Evolutionary conservation across 1,284 basidiomycete genomes (phyloP).

Genomic region (Paramarasmius palmivorus): DNA sequence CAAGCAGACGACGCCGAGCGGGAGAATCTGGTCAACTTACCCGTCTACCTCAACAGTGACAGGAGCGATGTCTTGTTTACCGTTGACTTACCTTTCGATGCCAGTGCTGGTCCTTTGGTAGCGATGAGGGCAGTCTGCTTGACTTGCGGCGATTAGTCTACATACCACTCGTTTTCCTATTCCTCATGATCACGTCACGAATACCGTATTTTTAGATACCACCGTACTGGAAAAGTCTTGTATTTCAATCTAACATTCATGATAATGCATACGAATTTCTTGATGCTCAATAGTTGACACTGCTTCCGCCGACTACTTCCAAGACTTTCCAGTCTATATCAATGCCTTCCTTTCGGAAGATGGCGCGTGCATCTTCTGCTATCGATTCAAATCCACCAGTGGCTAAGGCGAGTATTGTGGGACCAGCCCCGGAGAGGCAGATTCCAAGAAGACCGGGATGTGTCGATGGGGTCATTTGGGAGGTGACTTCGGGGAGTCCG

Average conservation of each 20-base stretch:
- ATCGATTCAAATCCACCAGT: slow-evolving; percentile 83
- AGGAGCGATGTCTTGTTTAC: slow-evolving; percentile 89
- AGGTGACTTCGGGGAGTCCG: slow-evolving; percentile 89
- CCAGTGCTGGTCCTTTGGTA: slow-evolving; percentile 62
- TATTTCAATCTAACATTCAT: slow-evolving; percentile 6
- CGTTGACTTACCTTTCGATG: slow-evolving; percentile 76
- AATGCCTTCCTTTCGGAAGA: slow-evolving; percentile 74
- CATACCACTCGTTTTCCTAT: slow-evolving; percentile 1
- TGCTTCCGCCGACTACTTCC: slow-evolving; percentile 60
- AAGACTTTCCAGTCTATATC: slow-evolving; percentile 84
- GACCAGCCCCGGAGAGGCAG: slow-evolving; percentile 96
- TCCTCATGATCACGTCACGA: neutral
- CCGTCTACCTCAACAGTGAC: slow-evolving; percentile 91
- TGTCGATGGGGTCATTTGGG: slow-evolving; percentile 81
- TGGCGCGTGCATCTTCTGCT: slow-evolving; percentile 74
- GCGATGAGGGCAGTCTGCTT: slow-evolving; percentile 82
- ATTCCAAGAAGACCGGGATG: slow-evolving; percentile 96
- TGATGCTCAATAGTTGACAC: slow-evolving; percentile 22
- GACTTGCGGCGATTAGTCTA: slow-evolving; percentile 66
- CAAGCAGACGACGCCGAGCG: slow-evolving; percentile 53
- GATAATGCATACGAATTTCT: neutral
- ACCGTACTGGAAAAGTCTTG: neutral
- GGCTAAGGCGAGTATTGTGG: slow-evolving; percentile 96
- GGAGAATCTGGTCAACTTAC: slow-evolving; percentile 68
- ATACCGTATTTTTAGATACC: slow-evolving; percentile 2